phyloP scores from a whole-genome alignment of 768 basidiomycete species.

The Roridomyces roridus region DNA sequence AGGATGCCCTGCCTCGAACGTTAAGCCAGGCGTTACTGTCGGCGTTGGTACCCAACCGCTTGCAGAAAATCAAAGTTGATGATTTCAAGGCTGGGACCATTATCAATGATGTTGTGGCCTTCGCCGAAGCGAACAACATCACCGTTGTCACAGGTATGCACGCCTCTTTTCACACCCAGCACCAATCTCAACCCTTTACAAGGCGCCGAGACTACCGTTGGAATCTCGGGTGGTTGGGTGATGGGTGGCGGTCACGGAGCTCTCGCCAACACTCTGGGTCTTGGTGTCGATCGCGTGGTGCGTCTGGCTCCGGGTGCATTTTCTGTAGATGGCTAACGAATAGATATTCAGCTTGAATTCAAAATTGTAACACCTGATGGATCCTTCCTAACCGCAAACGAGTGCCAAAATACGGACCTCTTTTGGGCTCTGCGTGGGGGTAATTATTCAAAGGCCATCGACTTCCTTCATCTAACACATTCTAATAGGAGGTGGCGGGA shows the following conservation, averaged over 20 bases:
- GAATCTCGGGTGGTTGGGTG: slow-evolving; percentile 30
- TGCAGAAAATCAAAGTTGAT: not conserved
- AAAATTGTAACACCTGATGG: slow-evolving; percentile 47
- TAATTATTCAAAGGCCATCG: not conserved
- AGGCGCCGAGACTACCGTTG: slow-evolving; percentile 29
- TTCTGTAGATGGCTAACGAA: not conserved
- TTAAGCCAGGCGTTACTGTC: slow-evolving; percentile 29
- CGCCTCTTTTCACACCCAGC: not conserved
- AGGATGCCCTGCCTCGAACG: slow-evolving; percentile 20
- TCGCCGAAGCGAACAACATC: slow-evolving; percentile 29
- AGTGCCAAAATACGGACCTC: slow-evolving; percentile 42
- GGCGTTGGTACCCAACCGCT: not conserved
- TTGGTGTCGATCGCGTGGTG: slow-evolving; percentile 34
- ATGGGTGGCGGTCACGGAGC: slow-evolving; percentile 32
- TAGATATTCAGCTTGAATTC: slow-evolving; percentile 34
- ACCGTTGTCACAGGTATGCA: slow-evolving; percentile 28
- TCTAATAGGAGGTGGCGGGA: slow-evolving; percentile 28
- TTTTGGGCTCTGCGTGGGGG: slow-evolving; percentile 43
- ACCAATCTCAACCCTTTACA: not conserved
- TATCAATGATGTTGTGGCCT: slow-evolving; percentile 25
- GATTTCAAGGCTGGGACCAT: slow-evolving; percentile 27
- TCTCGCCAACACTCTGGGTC: slow-evolving; percentile 29
- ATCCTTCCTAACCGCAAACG: slow-evolving; percentile 38
- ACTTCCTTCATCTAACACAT: too few species aligned
- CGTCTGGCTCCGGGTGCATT: not conserved